These are phyloP conservation scores for Fraxinus anomala DNA, from an alignment of 257 asterid species.

Conservation along the genomic window DNA sequence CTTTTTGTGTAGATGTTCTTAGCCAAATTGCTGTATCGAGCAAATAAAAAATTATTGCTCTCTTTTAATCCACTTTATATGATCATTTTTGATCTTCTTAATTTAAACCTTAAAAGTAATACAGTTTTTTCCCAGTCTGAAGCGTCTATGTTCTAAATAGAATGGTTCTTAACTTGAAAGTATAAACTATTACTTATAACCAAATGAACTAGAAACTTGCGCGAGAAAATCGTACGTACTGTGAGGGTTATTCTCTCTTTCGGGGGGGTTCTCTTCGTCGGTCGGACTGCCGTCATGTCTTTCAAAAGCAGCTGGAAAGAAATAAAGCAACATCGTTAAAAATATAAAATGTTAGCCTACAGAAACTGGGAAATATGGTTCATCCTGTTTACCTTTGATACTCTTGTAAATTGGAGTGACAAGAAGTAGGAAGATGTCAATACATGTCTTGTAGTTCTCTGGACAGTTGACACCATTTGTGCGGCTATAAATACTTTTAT, in stretches of 20 bases:
- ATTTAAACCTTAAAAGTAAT: neutral
- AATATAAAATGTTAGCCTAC: neutral
- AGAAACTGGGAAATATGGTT: neutral
- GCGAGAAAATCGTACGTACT: conserved; percentile 12
- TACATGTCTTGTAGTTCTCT: conserved; percentile 43
- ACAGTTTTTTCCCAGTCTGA: neutral
- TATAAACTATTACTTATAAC: neutral
- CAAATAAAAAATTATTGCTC: too few species aligned
- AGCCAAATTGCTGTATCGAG: too few species aligned
- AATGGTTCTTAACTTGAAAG: neutral
- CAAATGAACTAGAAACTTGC: neutral
- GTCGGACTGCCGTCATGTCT: neutral
- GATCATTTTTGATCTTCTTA: too few species aligned
- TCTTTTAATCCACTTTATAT: too few species aligned
- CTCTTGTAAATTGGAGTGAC: conserved; percentile 26
- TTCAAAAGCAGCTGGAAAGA: conserved; percentile 24
- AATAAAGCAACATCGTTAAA: neutral
- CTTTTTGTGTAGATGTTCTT: too few species aligned
- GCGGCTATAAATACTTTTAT: neutral
- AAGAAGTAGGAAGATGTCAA: conserved; percentile 27
- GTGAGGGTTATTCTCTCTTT: conserved; percentile 3
- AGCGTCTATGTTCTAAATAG: too few species aligned
- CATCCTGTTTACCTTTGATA: conserved; percentile 19
- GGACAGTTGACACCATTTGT: conserved; percentile 24
- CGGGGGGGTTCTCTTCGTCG: conserved; percentile 23